These are phyloP conservation scores for Spinacia oleracea DNA, from an alignment of 179 eudicot genomes.

Conservation along the genomic window DNA sequence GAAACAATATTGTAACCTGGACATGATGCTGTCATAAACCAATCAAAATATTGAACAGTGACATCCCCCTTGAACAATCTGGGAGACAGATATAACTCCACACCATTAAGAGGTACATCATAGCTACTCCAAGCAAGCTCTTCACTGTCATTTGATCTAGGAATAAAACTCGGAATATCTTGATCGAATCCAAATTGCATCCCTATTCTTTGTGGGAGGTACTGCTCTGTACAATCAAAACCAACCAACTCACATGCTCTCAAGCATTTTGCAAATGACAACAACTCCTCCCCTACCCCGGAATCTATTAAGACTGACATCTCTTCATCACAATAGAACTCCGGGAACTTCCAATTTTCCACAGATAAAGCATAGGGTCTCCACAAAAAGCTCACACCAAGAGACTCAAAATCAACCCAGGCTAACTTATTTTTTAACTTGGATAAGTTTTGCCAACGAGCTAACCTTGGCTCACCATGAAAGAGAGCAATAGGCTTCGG, in stretches of 20 bases:
- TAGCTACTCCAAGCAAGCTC: constrained; percentile 28
- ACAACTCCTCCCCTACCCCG: constrained; percentile 14
- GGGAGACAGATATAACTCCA: constrained; percentile 25
- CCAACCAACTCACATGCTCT: constrained; percentile 37
- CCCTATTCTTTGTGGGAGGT: constrained; percentile 44
- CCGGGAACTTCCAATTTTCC: not conserved
- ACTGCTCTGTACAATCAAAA: constrained; percentile 34
- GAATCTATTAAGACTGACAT: constrained; percentile 8
- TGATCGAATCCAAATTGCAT: constrained; percentile 51
- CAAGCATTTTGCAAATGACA: constrained; percentile 36
- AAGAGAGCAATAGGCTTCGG: not conserved
- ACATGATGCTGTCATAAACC: constrained; percentile 30
- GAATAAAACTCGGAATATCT: constrained; percentile 33
- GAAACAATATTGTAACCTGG: not conserved
- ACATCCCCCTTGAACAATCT: constrained; percentile 27
- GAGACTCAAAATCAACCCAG: too few relatives aligned
- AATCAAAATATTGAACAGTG: constrained; percentile 28
- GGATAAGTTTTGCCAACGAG: not conserved
- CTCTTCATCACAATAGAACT: constrained; percentile 30
- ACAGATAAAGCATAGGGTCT: constrained; percentile 33
- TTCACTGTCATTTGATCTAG: not conserved
- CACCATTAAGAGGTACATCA: constrained; percentile 14
- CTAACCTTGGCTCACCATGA: not conserved
- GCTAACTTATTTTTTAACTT: not conserved
- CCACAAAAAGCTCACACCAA: too few relatives aligned